Evolutionary conservation across 139 green algal genomes (phyloP), one percentile per base, ranked within the genome.

Genomic region (Chlorella sp.): DNA sequence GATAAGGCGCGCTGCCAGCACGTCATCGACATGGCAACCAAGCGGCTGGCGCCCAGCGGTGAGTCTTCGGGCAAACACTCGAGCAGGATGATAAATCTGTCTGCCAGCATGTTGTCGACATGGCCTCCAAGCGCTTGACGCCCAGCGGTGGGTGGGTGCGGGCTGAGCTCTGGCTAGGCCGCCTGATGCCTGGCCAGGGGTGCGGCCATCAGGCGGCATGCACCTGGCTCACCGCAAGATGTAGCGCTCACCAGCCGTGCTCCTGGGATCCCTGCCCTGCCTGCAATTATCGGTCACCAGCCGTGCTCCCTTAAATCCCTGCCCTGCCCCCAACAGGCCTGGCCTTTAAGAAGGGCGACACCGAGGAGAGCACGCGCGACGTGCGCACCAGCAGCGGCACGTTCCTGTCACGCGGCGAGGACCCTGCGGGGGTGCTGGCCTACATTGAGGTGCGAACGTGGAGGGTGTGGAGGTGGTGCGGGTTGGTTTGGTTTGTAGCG

Each of bases 291-390:
- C 26, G 22, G 22, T 65, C 30, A n/a, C 56, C 26, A 65, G 56
- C 30, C 56, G 56, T n/a, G n/a, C n/a, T 34, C 26, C 60, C 17
- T 68, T 9, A 13, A 11, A 8, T 11, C 8, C 36, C 40, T 20
- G 3, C 5, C 20, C 60, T 26, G 3, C 38, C 36, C 22, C 77
- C 58, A 26, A 40, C 87, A 56, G 76, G 64, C 13, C 80, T 94
- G 69, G 89, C 91, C 16, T 76, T 92, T 14, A 91, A 91, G 64
- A 83, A 87, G 58, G 86, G 85, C 11, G 89, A 94, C 64, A 90
- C 85, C 1, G 48, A 46, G 38, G 80, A 85, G 24, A 87, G 68
- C 24, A 91, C 75, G 20, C 58, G 75, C 69, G 81, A 93, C 70
- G 80, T 93, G 22, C 56, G 90, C 11, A 93, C 90, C 34, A 89